phyloP scores from a whole-genome alignment of 768 basidiomycete genomes.

The Amanita polypyramis region DNA sequence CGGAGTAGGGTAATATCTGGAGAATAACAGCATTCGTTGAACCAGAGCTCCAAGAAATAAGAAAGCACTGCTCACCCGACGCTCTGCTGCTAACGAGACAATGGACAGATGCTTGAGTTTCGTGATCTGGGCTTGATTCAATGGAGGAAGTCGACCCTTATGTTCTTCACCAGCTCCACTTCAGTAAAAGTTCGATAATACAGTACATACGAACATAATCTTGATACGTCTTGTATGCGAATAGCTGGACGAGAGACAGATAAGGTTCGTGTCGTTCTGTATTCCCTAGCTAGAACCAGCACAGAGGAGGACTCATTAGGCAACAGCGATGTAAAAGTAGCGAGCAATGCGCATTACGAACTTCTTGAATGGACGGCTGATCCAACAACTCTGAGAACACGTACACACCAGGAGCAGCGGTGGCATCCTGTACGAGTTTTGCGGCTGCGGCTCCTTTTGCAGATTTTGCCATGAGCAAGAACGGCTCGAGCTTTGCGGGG shows the following conservation, averaged over 20 bases:
- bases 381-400: constrained; percentile 87
- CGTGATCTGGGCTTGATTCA: constrained; percentile 62
- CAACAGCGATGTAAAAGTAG: too few relatives aligned
- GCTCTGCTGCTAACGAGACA: constrained; percentile 68
- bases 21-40: background rate
- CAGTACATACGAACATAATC: constrained; percentile 64
- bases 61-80: constrained; percentile 52
- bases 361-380: constrained; percentile 76
- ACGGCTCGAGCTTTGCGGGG: constrained; percentile 73
- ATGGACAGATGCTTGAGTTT: constrained; percentile 94
- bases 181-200: constrained; percentile 7
- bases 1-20: constrained; percentile 75
- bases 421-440: constrained; percentile 79
- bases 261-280: constrained; percentile 55
- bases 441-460: constrained; percentile 89
- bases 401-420: constrained; percentile 82
- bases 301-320: too few relatives aligned
- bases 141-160: constrained; percentile 51
- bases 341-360: constrained; percentile 20
- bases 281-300: constrained; percentile 51
- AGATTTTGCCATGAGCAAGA: constrained; percentile 84
- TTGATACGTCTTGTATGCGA: constrained; percentile 80
- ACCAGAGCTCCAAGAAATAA: background rate
- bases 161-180: constrained; percentile 34
- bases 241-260: constrained; percentile 66